Evolutionary conservation across 176 grass and related monocot genomes (phyloP).

Genomic region (Guadua angustifolia): DNA sequence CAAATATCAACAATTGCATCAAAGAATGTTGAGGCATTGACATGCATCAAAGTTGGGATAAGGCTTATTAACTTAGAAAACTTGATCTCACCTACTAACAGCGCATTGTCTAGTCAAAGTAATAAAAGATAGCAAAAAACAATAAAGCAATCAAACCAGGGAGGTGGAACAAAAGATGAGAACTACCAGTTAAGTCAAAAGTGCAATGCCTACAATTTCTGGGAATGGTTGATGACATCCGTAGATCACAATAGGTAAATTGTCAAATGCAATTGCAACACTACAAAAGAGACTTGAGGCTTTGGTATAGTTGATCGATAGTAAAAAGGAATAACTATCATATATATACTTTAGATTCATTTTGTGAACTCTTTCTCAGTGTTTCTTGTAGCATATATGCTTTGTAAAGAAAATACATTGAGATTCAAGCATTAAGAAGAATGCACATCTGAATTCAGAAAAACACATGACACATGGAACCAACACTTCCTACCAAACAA

Average conservation of each 20-base stretch:
- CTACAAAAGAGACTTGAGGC: constrained; percentile 27
- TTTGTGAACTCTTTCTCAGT: too few relatives aligned
- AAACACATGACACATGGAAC: neutral
- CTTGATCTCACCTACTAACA: constrained; percentile 25
- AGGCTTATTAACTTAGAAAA: neutral
- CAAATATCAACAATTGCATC: constrained; percentile 18
- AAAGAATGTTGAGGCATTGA: constrained; percentile 11
- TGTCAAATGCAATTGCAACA: constrained; percentile 2
- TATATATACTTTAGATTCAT: too few relatives aligned
- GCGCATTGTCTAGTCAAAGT: constrained; percentile 35
- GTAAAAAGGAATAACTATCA: neutral
- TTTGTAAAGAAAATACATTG: too few relatives aligned
- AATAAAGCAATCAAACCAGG: constrained; percentile 32
- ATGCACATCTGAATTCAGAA: too few relatives aligned
- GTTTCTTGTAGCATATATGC: too few relatives aligned
- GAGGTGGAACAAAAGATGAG: constrained; percentile 13
- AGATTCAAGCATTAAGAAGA: too few relatives aligned
- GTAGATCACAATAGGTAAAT: constrained; percentile 27
- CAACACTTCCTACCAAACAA: neutral
- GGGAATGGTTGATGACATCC: constrained; percentile 21
- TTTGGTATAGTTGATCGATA: neutral
- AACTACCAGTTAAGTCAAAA: constrained; percentile 23
- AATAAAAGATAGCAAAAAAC: constrained; percentile 25
- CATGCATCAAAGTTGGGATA: constrained; percentile 32
- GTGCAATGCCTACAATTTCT: constrained; percentile 15